Evolutionary conservation across 75 land plant genomes (phyloP).

Genomic region (Chamaecyparis obtusa): DNA sequence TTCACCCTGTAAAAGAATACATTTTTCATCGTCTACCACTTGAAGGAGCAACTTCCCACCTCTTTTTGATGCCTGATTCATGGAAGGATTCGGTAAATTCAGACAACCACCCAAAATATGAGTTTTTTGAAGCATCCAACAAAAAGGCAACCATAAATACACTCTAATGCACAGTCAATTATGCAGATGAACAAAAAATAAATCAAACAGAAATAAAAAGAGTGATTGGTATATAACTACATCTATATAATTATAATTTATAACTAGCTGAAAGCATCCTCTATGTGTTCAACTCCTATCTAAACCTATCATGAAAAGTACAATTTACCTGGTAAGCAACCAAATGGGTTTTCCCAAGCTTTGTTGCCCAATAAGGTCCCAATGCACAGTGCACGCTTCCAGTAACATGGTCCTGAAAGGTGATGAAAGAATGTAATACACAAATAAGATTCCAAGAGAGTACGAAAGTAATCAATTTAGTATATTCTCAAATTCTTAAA

Average conservation of each 20-base stretch:
- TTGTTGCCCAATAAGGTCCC: constrained; percentile 74
- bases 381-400: constrained; percentile 95
- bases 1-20: constrained; percentile 59
- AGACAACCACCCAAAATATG: background rate
- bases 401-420: constrained; percentile 76
- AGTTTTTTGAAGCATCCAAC: background rate
- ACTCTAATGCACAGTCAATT: background rate
- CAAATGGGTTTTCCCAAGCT: constrained; percentile 60
- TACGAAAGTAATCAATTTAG: background rate
- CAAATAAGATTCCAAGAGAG: background rate
- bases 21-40: constrained; percentile 33
- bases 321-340: constrained; percentile 58
- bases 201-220: background rate
- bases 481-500: background rate
- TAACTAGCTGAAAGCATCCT: constrained; percentile 8
- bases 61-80: constrained; percentile 62
- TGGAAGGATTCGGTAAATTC: background rate
- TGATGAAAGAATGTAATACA: background rate
- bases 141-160: background rate
- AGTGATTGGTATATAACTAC: background rate
- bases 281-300: constrained; percentile 3
- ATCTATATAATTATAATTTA: too few species aligned
- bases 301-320: constrained; percentile 4
- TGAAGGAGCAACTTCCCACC: constrained; percentile 52
- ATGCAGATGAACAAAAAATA: background rate